Conservation (phyloP, 768 basidiomycete genomes). For the Phaeolepiota aurea region DNA sequence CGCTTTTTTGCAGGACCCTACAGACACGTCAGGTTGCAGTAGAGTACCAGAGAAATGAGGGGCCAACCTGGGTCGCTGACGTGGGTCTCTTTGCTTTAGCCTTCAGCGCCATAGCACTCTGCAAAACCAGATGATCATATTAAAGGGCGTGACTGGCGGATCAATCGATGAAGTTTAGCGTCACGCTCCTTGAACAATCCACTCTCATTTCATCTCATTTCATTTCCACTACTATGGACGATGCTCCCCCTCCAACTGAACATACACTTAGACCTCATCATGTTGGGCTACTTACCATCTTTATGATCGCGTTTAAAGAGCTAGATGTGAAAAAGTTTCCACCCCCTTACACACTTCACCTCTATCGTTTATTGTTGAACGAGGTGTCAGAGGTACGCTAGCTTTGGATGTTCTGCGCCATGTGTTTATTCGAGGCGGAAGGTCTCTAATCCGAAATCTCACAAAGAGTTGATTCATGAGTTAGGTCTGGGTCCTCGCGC, state of each 20-base stretch:
- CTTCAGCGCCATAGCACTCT: conserved; percentile 13
- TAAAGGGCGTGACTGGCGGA: background rate
- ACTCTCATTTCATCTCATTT: background rate
- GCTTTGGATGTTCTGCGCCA: conserved; percentile 1
- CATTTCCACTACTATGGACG: conserved; percentile 25
- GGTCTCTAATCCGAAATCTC: conserved; percentile 59
- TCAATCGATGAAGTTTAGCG: no score
- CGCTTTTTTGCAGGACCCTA: conserved; percentile 51
- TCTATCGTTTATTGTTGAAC: conserved; percentile 58
- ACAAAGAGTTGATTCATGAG: conserved; percentile 36
- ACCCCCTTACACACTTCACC: conserved; percentile 46
- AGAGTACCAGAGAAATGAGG: conserved; percentile 3
- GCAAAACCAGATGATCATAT: no score
- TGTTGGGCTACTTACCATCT: conserved; percentile 54
- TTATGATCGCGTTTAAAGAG: conserved; percentile 58
- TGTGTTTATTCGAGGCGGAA: conserved; percentile 14
- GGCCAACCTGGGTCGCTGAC: conserved; percentile 14
- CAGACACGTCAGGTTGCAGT: background rate
- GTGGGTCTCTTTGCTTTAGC: conserved; percentile 24
- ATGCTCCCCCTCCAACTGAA: conserved; percentile 51
- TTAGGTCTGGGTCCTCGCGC: conserved; percentile 37
- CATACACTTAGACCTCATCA: conserved; percentile 75
- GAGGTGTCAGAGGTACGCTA: conserved; percentile 61
- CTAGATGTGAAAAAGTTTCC: conserved; percentile 45
- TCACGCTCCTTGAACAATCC: background rate